Conservation (phyloP, 345 rosid species). For the Trapa bicornis region DNA sequence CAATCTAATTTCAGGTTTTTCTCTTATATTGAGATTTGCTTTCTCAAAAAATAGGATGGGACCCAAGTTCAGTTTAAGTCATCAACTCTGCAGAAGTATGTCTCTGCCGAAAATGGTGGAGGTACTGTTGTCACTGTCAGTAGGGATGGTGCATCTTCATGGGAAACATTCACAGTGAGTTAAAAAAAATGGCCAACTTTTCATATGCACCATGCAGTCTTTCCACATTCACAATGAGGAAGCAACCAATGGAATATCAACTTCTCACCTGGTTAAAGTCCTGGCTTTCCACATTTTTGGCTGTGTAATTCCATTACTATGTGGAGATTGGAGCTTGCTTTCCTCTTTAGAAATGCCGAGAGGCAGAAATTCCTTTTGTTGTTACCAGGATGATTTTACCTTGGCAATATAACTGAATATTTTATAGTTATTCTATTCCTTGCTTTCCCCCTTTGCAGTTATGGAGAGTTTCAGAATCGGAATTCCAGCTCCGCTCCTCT, state of each 20-base stretch:
- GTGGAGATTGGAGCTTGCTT: not conserved
- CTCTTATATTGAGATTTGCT: not conserved
- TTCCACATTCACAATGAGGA: not conserved
- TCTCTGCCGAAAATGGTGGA: slow-evolving; percentile 59
- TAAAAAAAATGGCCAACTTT: not conserved
- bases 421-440: not conserved
- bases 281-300: not conserved
- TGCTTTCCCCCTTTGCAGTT: slow-evolving; percentile 25
- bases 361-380: not conserved
- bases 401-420: not conserved
- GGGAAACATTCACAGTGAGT: slow-evolving; percentile 65
- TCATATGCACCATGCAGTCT: not conserved
- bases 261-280: not conserved
- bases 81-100: slow-evolving; percentile 38
- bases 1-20: slow-evolving; percentile 3
- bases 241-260: not conserved
- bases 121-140: slow-evolving; percentile 40
- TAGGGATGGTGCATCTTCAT: slow-evolving; percentile 42
- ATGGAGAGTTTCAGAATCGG: slow-evolving; percentile 50
- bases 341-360: not conserved
- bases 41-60: slow-evolving; percentile 41
- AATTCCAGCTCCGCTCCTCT: slow-evolving; percentile 40
- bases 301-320: not conserved
- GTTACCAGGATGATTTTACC: not conserved
- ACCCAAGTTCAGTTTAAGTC: slow-evolving; percentile 59